A percentile compares a stretch with the other conserved stretches of the same genome.
Conservation (phyloP, 306 rosid species). For the Echinosophora koreensis region DNA sequence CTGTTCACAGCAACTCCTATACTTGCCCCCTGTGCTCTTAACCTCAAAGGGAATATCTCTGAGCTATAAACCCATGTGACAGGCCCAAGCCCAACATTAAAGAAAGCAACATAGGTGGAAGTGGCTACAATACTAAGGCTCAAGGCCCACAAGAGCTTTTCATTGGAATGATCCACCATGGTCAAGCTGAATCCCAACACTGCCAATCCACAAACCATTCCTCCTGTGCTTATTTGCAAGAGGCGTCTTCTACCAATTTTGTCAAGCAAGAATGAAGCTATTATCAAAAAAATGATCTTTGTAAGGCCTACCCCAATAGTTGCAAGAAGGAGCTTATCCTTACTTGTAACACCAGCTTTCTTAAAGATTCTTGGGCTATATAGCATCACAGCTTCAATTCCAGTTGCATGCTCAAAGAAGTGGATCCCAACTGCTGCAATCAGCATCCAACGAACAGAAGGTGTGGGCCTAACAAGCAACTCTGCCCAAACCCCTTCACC, state of each 20-base stretch:
- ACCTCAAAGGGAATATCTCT: conserved; percentile 80
- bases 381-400: conserved; percentile 83
- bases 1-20: conserved; percentile 87
- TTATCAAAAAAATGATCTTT: conserved; percentile 56
- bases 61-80: conserved; percentile 81
- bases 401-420: conserved; percentile 81
- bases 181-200: conserved; percentile 68
- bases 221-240: conserved; percentile 61
- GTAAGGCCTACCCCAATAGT: conserved; percentile 76
- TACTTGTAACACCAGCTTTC: conserved; percentile 70
- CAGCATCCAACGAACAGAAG: conserved; percentile 70
- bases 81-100: conserved; percentile 81
- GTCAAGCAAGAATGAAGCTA: conserved; percentile 68
- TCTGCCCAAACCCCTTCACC: conserved; percentile 80
- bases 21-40: conserved; percentile 80
- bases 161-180: conserved; percentile 54
- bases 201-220: conserved; percentile 59
- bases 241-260: conserved; percentile 67
- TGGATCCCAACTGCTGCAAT: conserved; percentile 77
- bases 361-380: conserved; percentile 85
- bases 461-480: conserved; percentile 61
- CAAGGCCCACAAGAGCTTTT: conserved; percentile 64
- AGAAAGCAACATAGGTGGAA: conserved; percentile 68
- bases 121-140: conserved; percentile 60
- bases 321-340: conserved; percentile 72